These are phyloP conservation scores for Fusarium nanum DNA, from an alignment of 2,329 filamentous ascomycete genomes.

Conservation along the genomic window DNA sequence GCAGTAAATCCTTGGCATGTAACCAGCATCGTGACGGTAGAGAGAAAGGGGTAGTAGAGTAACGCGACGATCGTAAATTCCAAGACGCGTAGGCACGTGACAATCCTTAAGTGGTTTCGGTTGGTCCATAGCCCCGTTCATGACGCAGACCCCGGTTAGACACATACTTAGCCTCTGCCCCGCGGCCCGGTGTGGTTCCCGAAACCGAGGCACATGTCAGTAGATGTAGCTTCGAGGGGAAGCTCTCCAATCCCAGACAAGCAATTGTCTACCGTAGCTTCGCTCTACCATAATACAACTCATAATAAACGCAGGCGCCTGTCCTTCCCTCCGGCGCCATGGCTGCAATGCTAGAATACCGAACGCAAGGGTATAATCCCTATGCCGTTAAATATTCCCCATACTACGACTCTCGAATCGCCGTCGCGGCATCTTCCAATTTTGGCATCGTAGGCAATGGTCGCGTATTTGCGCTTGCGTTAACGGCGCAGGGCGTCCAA, in stretches of 20 bases:
- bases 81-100: constrained; percentile 48
- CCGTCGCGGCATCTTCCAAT: constrained; percentile 90
- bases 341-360: constrained; percentile 88
- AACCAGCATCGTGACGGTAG: background rate
- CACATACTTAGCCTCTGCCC: constrained; percentile 36
- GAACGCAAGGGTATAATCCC: constrained; percentile 92
- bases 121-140: constrained; percentile 28
- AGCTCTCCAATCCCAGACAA: constrained; percentile 9
- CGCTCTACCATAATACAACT: constrained; percentile 25
- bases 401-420: constrained; percentile 94
- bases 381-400: constrained; percentile 98
- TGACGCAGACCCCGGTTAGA: constrained; percentile 34
- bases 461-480: constrained; percentile 82
- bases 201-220: constrained; percentile 55
- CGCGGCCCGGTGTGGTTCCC: constrained; percentile 45
- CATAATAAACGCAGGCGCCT: constrained; percentile 34
- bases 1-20: background rate
- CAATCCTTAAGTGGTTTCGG: background rate
- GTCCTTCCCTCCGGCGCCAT: constrained; percentile 45
- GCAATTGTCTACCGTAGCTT: constrained; percentile 19
- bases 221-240: constrained; percentile 32
- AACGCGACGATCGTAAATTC: background rate
- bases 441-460: constrained; percentile 98
- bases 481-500: constrained; percentile 85
- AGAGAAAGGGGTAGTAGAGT: background rate